Percentiles rank a stretch among this genome's conserved stretches.
These are phyloP conservation scores for Aureobasidium sp. DNA, from an alignment of 2,329 filamentous ascomycete genomes.

Conservation along the genomic window DNA sequence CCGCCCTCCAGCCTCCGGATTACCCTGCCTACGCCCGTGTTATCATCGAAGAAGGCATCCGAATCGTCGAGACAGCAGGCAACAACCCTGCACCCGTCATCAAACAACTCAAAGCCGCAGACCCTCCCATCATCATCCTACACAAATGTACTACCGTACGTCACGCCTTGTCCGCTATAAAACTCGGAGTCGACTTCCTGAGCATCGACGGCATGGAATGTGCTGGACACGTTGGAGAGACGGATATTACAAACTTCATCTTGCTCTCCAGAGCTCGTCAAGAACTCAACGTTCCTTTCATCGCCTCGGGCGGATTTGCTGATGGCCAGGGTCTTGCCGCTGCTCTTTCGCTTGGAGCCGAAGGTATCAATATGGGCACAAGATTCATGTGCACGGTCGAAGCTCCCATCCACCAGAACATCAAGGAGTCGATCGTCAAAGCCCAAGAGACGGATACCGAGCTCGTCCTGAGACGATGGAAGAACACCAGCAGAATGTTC, in stretches of 20 bases:
- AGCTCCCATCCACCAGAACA: slow-evolving; percentile 82
- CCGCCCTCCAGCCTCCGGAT: slow-evolving; percentile 80
- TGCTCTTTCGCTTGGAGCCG: slow-evolving; percentile 79
- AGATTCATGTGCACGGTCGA: slow-evolving; percentile 95
- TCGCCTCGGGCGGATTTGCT: slow-evolving; percentile 90
- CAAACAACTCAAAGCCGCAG: slow-evolving; percentile 71
- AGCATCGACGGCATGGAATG: slow-evolving; percentile 98
- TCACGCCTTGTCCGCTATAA: slow-evolving; percentile 83
- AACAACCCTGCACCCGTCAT: slow-evolving; percentile 90
- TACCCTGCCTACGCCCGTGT: slow-evolving; percentile 87
- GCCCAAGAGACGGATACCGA: slow-evolving; percentile 87
- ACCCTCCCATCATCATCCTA: slow-evolving; percentile 59
- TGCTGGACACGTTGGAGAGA: slow-evolving; percentile 81
- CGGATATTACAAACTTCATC: slow-evolving; percentile 83
- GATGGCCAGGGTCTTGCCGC: slow-evolving; percentile 90
- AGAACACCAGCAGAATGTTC: slow-evolving; percentile 82
- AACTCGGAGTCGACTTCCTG: slow-evolving; percentile 92
- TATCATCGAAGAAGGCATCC: slow-evolving; percentile 85
- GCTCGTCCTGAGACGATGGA: slow-evolving; percentile 81
- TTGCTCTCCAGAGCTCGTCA: slow-evolving; percentile 79
- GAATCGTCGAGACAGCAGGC: slow-evolving; percentile 85
- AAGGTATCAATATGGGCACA: slow-evolving; percentile 97
- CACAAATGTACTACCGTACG: slow-evolving; percentile 98
- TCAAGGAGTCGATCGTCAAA: slow-evolving; percentile 86
- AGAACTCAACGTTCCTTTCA: slow-evolving; percentile 77